Base-by-base conservation (phyloP, 176 grass and related monocot species). In the Phoenix dactylifera region DNA sequence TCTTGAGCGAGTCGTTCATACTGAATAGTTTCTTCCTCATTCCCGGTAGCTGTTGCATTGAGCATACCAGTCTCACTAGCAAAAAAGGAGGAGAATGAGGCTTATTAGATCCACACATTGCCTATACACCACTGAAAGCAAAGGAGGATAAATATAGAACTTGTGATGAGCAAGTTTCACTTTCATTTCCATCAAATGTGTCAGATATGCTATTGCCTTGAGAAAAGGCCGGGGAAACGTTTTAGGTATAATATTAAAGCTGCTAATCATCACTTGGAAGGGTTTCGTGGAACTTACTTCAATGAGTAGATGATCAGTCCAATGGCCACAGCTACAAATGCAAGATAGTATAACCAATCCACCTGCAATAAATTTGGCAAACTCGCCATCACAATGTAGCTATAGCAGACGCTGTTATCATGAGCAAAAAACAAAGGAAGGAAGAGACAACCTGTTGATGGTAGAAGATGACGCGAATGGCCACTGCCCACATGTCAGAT, bases 401-500 rank as follows among this genome's bases (percentile, higher is more conserved):
- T 12, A 44, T 14, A 28, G 26, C 26, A 28, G 35, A 14, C 4
- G 65, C 35, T 39, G 35, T 39, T 44, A 44, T 44, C 10, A 12
- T 12, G 35, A 14, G 10, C 10, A 44, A 44, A 44, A 1, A 12
- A 3, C 16, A 10, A 64, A 24, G 7, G 26, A 55, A 67, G 77
- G 52, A 76, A 4, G 24, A 59, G 65, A 28, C 19, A 26, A 86
- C 83, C 66, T 60, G 52, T 65, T 82, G 79, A 77, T 67, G 73
- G 54, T 86, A 86, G 62, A 86, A 86, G 16, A 86, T 55, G 67
- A 86, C 49, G 80, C 77, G 68, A 74, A 86, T 86, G 62, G 55
- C 55, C 0, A 86, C 76, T 61, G 83, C 73, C 83, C 78, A 86
- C 83, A 82, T 86, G 69, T 86, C 79, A 74, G 74, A 74, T 22